Percentiles rank a stretch among this genome's conserved stretches.
These are phyloP conservation scores for Pseudocercospora ulei DNA, from an alignment of 2,329 filamentous ascomycete genomes.

Conservation along the genomic window DNA sequence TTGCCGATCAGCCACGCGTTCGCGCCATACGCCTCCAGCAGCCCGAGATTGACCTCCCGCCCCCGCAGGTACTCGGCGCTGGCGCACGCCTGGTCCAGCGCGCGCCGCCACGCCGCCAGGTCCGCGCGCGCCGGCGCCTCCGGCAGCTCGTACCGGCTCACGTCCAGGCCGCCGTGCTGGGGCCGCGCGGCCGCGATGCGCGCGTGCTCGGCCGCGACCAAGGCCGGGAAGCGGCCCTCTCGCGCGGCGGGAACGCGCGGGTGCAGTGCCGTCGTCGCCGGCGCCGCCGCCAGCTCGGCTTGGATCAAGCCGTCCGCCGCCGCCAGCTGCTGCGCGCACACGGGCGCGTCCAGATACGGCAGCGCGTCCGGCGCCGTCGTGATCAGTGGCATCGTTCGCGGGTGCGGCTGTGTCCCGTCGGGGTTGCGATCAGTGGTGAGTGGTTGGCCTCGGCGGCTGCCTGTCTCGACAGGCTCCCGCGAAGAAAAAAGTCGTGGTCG, in stretches of 20 bases:
- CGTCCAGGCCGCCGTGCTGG: constrained; percentile 53
- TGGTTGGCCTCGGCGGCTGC: too few relatives aligned
- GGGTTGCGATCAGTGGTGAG: too few relatives aligned
- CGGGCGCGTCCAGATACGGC: constrained; percentile 72
- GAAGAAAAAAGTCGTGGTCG: too few relatives aligned
- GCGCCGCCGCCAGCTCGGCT: constrained; percentile 50
- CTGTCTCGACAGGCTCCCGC: too few relatives aligned
- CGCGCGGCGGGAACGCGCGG: constrained; percentile 49
- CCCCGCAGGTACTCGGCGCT: constrained; percentile 50
- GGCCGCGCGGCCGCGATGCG: constrained; percentile 50
- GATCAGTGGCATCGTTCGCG: constrained; percentile 56
- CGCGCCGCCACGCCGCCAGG: constrained; percentile 43
- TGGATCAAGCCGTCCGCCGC: constrained; percentile 61
- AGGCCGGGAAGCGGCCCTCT: constrained; percentile 51
- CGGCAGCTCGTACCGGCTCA: constrained; percentile 72
- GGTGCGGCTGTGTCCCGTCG: too few relatives aligned
- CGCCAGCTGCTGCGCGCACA: constrained; percentile 52
- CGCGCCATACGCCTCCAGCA: constrained; percentile 74
- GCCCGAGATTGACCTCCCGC: constrained; percentile 52
- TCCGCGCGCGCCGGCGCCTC: constrained; percentile 46
- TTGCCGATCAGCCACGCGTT: constrained; percentile 89
- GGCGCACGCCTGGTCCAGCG: constrained; percentile 49
- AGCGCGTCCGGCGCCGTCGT: constrained; percentile 67
- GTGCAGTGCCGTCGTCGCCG: constrained; percentile 44
- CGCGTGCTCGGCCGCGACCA: constrained; percentile 58